These are phyloP conservation scores for Coniosporium apollinis DNA, from an alignment of 495 filamentous ascomycete genomes.

Conservation along the genomic window DNA sequence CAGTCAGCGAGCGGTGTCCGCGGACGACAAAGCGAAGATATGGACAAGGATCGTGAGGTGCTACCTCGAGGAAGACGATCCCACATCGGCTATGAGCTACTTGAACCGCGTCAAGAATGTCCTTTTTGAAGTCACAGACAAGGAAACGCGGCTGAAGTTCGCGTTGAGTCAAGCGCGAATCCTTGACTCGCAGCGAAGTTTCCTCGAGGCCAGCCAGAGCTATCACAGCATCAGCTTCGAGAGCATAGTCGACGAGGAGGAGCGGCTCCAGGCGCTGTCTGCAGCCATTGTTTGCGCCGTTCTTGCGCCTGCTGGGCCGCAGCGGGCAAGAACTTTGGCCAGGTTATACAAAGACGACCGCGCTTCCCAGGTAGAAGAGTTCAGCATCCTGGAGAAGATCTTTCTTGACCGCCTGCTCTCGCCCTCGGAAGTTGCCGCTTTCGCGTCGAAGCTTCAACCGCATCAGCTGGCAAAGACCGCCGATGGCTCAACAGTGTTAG, in stretches of 20 bases:
- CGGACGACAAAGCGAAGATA: slow-evolving; percentile 58
- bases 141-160: slow-evolving; percentile 62
- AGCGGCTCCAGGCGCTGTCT: slow-evolving; percentile 63
- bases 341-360: slow-evolving; percentile 91
- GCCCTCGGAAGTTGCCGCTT: slow-evolving; percentile 66
- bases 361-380: slow-evolving; percentile 56
- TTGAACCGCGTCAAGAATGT: slow-evolving; percentile 87
- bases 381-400: slow-evolving; percentile 90
- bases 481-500: slow-evolving; percentile 86
- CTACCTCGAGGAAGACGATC: slow-evolving; percentile 89
- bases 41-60: slow-evolving; percentile 93
- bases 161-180: slow-evolving; percentile 84
- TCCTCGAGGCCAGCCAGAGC: slow-evolving; percentile 73
- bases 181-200: slow-evolving; percentile 72
- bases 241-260: slow-evolving; percentile 61
- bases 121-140: slow-evolving; percentile 59
- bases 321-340: slow-evolving; percentile 59
- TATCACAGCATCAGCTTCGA: slow-evolving; percentile 77
- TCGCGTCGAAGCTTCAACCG: slow-evolving; percentile 59
- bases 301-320: slow-evolving; percentile 77
- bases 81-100: slow-evolving; percentile 64
- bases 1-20: slow-evolving; percentile 64
- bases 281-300: slow-evolving; percentile 93
- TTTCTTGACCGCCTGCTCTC: slow-evolving; percentile 76
- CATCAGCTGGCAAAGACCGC: slow-evolving; percentile 81